phyloP scores from a whole-genome alignment of 1,284 basidiomycete species.

The Amylostereum areolatum region DNA sequence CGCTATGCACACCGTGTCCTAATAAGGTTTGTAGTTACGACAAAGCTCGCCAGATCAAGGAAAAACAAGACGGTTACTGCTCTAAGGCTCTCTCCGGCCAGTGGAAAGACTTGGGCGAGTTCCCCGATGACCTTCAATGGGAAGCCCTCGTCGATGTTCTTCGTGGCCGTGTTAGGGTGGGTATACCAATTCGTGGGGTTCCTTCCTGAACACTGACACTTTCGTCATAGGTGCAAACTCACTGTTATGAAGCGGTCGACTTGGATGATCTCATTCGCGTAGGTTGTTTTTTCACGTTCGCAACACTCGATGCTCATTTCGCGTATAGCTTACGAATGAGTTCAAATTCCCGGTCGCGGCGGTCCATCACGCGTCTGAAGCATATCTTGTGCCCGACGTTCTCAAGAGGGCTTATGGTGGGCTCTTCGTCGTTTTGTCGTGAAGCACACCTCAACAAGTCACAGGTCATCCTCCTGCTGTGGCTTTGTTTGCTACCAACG shows the following conservation, averaged over 20 bases:
- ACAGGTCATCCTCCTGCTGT: slow-evolving; percentile 39
- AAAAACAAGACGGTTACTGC: slow-evolving; percentile 72
- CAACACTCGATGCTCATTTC: background rate
- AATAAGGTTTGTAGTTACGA: slow-evolving; percentile 41
- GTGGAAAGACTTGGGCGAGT: slow-evolving; percentile 54
- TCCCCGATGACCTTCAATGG: slow-evolving; percentile 78
- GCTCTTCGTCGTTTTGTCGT: background rate
- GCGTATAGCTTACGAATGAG: slow-evolving; percentile 29
- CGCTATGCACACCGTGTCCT: background rate
- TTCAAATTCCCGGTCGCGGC: slow-evolving; percentile 47
- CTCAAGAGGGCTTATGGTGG: slow-evolving; percentile 53
- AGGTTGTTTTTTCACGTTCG: slow-evolving; percentile 19
- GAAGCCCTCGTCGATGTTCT: slow-evolving; percentile 86
- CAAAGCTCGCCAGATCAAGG: slow-evolving; percentile 68
- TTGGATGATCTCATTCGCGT: slow-evolving; percentile 73
- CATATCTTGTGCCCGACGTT: slow-evolving; percentile 49
- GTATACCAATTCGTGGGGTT: background rate
- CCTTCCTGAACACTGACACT: background rate
- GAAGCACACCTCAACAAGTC: slow-evolving; percentile 1
- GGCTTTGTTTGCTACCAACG: slow-evolving; percentile 51
- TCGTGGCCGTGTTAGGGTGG: slow-evolving; percentile 68
- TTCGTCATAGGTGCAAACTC: slow-evolving; percentile 61
- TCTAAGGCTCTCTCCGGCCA: slow-evolving; percentile 46
- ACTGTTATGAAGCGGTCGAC: slow-evolving; percentile 79
- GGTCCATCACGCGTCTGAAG: slow-evolving; percentile 57